Base-by-base conservation (phyloP, 2,329 filamentous ascomycete genomes). In the Hymenoscyphus albidus region DNA sequence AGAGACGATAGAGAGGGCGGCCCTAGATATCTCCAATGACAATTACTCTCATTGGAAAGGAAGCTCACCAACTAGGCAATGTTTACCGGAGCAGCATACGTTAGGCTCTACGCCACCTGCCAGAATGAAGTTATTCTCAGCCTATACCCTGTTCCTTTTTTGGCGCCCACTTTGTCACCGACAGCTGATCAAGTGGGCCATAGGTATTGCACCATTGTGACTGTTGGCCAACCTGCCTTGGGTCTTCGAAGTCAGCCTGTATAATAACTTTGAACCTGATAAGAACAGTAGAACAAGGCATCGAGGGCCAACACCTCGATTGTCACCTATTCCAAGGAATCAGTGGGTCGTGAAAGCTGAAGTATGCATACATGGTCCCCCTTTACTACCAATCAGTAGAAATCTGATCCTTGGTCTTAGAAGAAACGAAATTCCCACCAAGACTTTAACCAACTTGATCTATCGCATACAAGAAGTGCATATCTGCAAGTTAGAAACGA, bases 91-190 rank as follows among this genome's bases (percentile, higher is more conserved):
- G 32, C 16, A 38, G 42, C 27, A 18, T 62, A 12, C 18, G 44
- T 14, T 27, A 48, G 27, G 35, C 54, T 39, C 51, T 10, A 12
- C 14, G 13, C 27, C 35, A n/a, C 42, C 16, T 13, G 39, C 32
- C 40, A 62, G 40, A 42, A 62, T 62, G 39, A 58, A 62, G 54
- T 62, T 62, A 62, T 62, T 58, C 61, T 62, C 12, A 58, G 18
- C 32, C n/a, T 14, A 16, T 42, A 42, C 40, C 40, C 40, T 42
- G 12, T 42, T 42, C 14, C 40, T 14, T 42, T 42, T 57, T 62
- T 57, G 31, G 32, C 51, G 39, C 51, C 51, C 18, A 62, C 60
- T 58, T 42, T 42, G 13, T 16, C 31, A 56, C 48, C 22, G 54
- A 62, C 39, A 32, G 39, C 42, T 1, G 42, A 44, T 44, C 42